Base-by-base conservation (phyloP, 305 asterid genomes). In the Fraxinus platypoda region DNA sequence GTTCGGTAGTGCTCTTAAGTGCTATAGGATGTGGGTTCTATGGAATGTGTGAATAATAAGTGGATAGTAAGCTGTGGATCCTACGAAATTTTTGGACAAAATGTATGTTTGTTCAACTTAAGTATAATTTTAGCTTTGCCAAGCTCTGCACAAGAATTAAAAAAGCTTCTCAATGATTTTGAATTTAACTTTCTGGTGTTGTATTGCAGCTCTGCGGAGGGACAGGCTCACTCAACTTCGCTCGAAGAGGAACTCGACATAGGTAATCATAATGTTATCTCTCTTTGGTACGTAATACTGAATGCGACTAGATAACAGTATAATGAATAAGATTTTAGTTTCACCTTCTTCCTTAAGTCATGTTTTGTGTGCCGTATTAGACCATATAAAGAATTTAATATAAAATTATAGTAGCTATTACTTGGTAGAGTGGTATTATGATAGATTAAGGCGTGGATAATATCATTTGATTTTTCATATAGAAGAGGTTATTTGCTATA, bases 161-260 rank as follows among this genome's bases (percentile, higher is more conserved):
- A 6, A n/a, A 17, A 4, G 26, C 26, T 54, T 54, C 66, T 54
- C 23, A 54, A 6, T 19, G 66, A 54, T 54, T 17, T 8, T 35
- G 23, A 19, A 19, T 37, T 21, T 15, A 13, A 37, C 49, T 26
- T 78, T 59, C 64, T 59, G 38, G 49, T 33, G 0, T 19, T 81
- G n/a, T 75, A 19, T 28, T 87, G 82, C 93, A 95, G 98, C 98
- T 82, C 85, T 76, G 74, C 92, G 95, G 95, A 90, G 98, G 90
- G 98, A 95, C 89, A 89, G 86, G 83, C 97, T 95, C 76, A 92
- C 91, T 80, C 94, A 93, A 81, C 95, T 93, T 41, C 94, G 98
- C 64, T 87, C 98, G 3, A 90, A 91, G 90, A 92, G 88, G 88
- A 95, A 92, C 86, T 92, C 97, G 97, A 83, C 92, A 81, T 94